Percentiles rank a stretch among this genome's conserved stretches.
phyloP scores from a whole-genome alignment of 169 alveolate species.

The Pseudocohnilembus persalinus region DNA sequence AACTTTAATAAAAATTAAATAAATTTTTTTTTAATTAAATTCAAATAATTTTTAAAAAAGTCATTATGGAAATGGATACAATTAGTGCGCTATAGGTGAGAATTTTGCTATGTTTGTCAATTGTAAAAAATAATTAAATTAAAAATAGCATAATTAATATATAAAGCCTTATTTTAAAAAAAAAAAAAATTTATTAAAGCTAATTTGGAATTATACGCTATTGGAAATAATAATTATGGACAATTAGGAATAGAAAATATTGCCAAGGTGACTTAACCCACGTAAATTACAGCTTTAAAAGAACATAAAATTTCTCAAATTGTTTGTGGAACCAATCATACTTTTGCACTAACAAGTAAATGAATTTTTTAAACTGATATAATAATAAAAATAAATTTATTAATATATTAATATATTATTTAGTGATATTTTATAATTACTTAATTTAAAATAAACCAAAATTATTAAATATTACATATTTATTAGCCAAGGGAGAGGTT shows the following conservation, averaged over 20 bases:
- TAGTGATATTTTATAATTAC: not conserved
- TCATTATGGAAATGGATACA: constrained; percentile 4
- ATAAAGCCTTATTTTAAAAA: not conserved
- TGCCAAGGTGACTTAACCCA: constrained; percentile 6
- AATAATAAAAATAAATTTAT: constrained; percentile 2
- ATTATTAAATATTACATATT: not conserved
- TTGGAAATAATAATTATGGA: constrained; percentile 69
- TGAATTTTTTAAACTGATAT: not conserved
- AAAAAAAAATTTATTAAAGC: not conserved
- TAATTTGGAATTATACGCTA: constrained; percentile 35
- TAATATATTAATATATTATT: not conserved
- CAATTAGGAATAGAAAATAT: constrained; percentile 64
- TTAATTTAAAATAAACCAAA: not conserved
- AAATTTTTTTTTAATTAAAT: not conserved
- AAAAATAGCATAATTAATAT: not conserved
- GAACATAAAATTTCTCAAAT: constrained; percentile 45
- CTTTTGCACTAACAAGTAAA: constrained; percentile 54
- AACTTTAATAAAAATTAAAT: not conserved
- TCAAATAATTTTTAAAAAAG: too few relatives aligned
- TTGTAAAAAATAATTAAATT: constrained; percentile 24
- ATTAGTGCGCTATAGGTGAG: constrained; percentile 31
- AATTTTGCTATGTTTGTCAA: constrained; percentile 38
- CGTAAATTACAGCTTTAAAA: constrained; percentile 28
- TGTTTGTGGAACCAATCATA: constrained; percentile 68
- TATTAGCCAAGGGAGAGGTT: constrained; percentile 56